Evolutionary conservation across 768 basidiomycete species (phyloP).

Genomic region (Lactifluus echinatus): DNA sequence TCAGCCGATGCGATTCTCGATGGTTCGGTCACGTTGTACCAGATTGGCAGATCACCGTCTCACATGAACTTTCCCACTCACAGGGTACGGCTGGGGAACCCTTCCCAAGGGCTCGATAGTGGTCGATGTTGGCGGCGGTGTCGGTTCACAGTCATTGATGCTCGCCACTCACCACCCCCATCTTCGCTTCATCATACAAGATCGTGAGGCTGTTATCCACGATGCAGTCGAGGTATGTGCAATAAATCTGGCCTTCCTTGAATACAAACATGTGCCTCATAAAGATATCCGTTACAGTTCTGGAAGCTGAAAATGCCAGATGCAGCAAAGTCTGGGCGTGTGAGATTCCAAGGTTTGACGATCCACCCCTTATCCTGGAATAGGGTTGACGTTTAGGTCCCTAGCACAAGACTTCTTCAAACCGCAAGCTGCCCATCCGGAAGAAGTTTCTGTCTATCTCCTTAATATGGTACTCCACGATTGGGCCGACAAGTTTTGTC

Average conservation of each 20-base stretch:
- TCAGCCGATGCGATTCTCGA: background rate
- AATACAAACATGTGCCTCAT: background rate
- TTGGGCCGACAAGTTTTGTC: slow-evolving; percentile 28
- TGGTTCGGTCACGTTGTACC: background rate
- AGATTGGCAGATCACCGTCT: background rate
- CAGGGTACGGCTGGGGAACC: slow-evolving; percentile 1
- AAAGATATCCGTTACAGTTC: background rate
- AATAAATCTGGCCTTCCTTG: background rate
- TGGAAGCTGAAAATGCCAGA: slow-evolving; percentile 1
- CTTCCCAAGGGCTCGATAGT: slow-evolving; percentile 6
- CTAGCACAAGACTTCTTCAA: slow-evolving; percentile 1
- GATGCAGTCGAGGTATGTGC: slow-evolving; percentile 1
- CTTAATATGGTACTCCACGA: background rate
- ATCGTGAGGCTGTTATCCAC: background rate
- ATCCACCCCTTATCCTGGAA: too few relatives aligned
- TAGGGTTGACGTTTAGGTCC: background rate
- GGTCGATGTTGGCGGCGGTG: slow-evolving; percentile 9
- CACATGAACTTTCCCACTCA: background rate
- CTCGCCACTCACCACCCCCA: background rate
- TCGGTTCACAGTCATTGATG: slow-evolving; percentile 1
- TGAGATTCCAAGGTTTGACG: background rate
- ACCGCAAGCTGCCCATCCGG: background rate
- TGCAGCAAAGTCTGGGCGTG: background rate
- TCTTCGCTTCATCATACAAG: slow-evolving; percentile 9
- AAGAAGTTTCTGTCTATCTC: slow-evolving; percentile 3